These are phyloP conservation scores for Suhomyces guaymorum DNA, from an alignment of 1,139 yeast genomes.

Conservation along the genomic window DNA sequence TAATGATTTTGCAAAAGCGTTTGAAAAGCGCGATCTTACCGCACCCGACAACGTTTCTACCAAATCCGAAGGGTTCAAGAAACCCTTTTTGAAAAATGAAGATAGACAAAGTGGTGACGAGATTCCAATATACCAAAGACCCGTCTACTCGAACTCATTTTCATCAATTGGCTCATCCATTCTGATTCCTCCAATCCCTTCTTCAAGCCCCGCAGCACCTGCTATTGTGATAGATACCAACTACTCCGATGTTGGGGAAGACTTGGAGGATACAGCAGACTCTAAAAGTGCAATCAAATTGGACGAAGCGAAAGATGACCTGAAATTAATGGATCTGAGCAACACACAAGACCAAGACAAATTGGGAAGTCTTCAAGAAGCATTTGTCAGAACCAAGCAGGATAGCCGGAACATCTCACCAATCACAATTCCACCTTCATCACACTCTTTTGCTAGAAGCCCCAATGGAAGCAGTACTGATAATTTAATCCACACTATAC, in stretches of 20 bases:
- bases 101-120: slow-evolving; percentile 2
- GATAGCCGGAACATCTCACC: slow-evolving; percentile 16
- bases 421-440: slow-evolving; percentile 22
- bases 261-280: slow-evolving; percentile 2
- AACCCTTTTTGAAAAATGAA: slow-evolving; percentile 1
- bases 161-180: slow-evolving; percentile 18
- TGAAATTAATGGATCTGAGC: not conserved
- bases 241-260: slow-evolving; percentile 1
- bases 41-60: not conserved
- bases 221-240: slow-evolving; percentile 15
- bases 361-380: slow-evolving; percentile 5
- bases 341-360: slow-evolving; percentile 4
- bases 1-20: slow-evolving; percentile 1
- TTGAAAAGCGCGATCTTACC: slow-evolving; percentile 2
- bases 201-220: slow-evolving; percentile 14
- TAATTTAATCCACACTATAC: slow-evolving; percentile 9
- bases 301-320: slow-evolving; percentile 1
- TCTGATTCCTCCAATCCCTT: slow-evolving; percentile 13
- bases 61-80: not conserved
- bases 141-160: slow-evolving; percentile 13
- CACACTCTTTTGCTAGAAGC: slow-evolving; percentile 19
- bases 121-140: slow-evolving; percentile 5
- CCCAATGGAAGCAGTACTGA: slow-evolving; percentile 13
- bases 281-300: not conserved
- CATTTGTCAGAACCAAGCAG: slow-evolving; percentile 1